Percentiles rank a stretch among this genome's conserved stretches.
phyloP scores from a whole-genome alignment of 2,329 filamentous ascomycete genomes.

The Neonectria coccinea region DNA sequence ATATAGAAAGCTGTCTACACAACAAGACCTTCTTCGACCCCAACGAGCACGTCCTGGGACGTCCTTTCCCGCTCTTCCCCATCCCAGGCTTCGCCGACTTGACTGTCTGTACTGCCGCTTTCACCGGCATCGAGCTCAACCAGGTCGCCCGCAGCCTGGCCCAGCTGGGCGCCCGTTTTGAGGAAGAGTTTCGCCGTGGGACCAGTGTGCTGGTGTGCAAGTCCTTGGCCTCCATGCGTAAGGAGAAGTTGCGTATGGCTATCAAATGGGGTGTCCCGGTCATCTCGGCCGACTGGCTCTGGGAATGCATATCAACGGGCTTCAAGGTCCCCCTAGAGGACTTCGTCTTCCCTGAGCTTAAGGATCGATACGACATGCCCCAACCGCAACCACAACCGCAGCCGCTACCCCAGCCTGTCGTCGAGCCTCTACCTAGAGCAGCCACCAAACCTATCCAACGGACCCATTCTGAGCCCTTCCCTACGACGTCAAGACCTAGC shows the following conservation, averaged over 20 bases:
- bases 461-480: slow-evolving; percentile 37
- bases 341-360: slow-evolving; percentile 62
- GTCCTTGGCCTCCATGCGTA: slow-evolving; percentile 65
- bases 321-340: slow-evolving; percentile 58
- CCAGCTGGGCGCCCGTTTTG: slow-evolving; percentile 83
- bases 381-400: slow-evolving; percentile 24
- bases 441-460: slow-evolving; percentile 37
- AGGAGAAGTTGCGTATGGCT: slow-evolving; percentile 84
- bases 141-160: slow-evolving; percentile 83
- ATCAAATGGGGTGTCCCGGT: slow-evolving; percentile 81
- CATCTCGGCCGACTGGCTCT: slow-evolving; percentile 87
- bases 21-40: slow-evolving; percentile 79
- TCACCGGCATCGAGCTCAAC: slow-evolving; percentile 84
- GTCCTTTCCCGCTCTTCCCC: slow-evolving; percentile 78
- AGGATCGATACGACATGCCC: slow-evolving; percentile 45
- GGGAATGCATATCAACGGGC: slow-evolving; percentile 77
- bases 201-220: slow-evolving; percentile 85
- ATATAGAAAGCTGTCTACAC: slow-evolving; percentile 89
- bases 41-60: slow-evolving; percentile 76
- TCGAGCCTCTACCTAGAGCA: slow-evolving; percentile 19
- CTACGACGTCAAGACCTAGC: slow-evolving; percentile 21
- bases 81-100: slow-evolving; percentile 77
- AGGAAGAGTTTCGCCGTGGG: slow-evolving; percentile 78
- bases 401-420: slow-evolving; percentile 7
- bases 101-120: slow-evolving; percentile 83